Base-by-base conservation (phyloP, 2,329 filamentous ascomycete genomes). In the Paecilomyces variotii region DNA sequence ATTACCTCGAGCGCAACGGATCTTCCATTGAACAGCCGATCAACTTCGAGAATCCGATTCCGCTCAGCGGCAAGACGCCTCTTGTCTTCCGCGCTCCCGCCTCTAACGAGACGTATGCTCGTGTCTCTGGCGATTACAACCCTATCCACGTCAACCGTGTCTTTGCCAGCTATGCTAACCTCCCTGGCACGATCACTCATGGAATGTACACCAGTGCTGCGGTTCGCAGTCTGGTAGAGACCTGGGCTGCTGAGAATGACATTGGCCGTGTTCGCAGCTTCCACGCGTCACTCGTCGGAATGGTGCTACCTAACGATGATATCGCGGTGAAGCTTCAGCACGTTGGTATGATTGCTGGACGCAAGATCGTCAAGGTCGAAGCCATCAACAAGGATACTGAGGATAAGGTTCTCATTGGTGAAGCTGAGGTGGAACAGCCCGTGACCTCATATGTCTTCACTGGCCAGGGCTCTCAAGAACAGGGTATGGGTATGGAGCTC, bases 401-500 rank as follows among this genome's bases (percentile, higher is more conserved):
- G 72, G 94, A 97, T 67, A 97, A 97, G 82, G 91, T 99, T 11
- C 82, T 99, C 3, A 80, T 96, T 55, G 94, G 91, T 70, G 93
- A 97, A 78, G 94, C 94, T 27, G 94, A 99, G 76, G 91, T 99
- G 59, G 94, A 99, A 77, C 94, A 99, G 74, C 95, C 95, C 6
- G 91, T 94, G 34, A 96, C 93, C 1, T 88, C 94, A 4, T 99
- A 99, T 70, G 91, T 99, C 66, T 99, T 99, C 77, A 99, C 95
- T 63, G 94, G 94, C 58, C 94, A 99, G 76, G 94, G 94, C 68
- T 97, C 92, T 55, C 95, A 99, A 76, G 94, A 99, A 76, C 94
- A 99, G 76, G 94, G 94, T 62, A 99, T 99, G 94, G 94, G 94
- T 77, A 99, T 99, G 94, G 94, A 97, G 70, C 83, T 99, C 56